Conservation (phyloP, 1,139 yeast genomes). For the Sugiyamaella paludigena region DNA sequence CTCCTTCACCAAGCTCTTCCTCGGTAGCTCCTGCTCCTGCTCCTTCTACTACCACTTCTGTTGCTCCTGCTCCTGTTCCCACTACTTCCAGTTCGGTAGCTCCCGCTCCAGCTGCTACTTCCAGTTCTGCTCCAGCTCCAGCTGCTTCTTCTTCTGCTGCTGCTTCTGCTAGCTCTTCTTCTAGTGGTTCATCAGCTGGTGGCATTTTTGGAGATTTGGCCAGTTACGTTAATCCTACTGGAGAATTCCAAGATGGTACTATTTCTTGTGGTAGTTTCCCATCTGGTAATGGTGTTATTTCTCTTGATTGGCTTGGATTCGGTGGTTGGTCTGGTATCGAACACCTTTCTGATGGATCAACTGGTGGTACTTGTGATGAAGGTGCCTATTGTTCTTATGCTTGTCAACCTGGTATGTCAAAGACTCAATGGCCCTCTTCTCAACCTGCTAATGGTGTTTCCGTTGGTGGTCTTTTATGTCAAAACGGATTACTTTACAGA, state of each 20-base stretch:
- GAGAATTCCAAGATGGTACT: constrained; percentile 75
- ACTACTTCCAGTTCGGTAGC: constrained; percentile 19
- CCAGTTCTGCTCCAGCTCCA: constrained; percentile 16
- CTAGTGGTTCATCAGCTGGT: constrained; percentile 34
- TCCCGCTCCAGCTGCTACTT: constrained; percentile 20
- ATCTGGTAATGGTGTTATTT: constrained; percentile 84
- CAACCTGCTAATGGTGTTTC: constrained; percentile 89
- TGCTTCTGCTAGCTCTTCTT: constrained; percentile 37
- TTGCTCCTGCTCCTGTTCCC: constrained; percentile 20
- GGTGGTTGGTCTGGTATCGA: constrained; percentile 94
- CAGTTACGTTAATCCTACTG: constrained; percentile 52
- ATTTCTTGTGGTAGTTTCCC: constrained; percentile 79
- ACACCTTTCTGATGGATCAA: constrained; percentile 51
- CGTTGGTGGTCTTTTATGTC: constrained; percentile 85
- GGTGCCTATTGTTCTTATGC: constrained; percentile 96
- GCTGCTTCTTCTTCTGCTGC: constrained; percentile 38
- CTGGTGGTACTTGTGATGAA: constrained; percentile 66
- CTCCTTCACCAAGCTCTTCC: constrained; percentile 25
- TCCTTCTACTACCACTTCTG: constrained; percentile 21
- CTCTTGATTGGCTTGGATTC: constrained; percentile 73
- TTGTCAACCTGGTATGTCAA: constrained; percentile 94
- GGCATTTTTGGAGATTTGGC: constrained; percentile 56
- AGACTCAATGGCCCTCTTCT: constrained; percentile 89
- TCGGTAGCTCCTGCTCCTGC: constrained; percentile 26
- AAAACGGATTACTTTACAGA: constrained; percentile 73